Base-by-base conservation (phyloP, 805 yeast genomes). In the Candida pini region DNA sequence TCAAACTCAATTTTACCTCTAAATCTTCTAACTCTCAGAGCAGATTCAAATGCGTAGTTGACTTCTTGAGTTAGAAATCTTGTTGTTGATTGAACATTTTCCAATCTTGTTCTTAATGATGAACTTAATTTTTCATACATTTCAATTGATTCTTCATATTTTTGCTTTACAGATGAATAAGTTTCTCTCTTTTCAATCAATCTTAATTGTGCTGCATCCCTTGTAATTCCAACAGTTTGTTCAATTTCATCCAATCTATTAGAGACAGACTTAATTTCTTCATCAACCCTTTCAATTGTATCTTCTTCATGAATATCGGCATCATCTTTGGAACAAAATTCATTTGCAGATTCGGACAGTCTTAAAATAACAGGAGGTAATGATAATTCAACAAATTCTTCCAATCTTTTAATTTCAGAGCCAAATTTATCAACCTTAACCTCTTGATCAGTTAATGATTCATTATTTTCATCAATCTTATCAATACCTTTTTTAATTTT, bases 1-100 rank as follows among this genome's bases (percentile, higher is more conserved):
- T 81, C 81, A 53, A 90, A 80, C 12, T 67, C 67, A 28, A 92
- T 66, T 33, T 69, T 66, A 9, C 97, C 97, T 6, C 71, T 67
- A 54, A 83, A 88, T 4, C 83, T 82, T 58, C 97, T 68, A 27
- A 73, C 62, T 30, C 68, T 71, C 43, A 84, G 57, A 0, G 87
- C 74, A 27, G 67, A 62, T 40, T 74, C 76, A 54, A 84, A 84
- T 35, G 69, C 76, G 22, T 60, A 45, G 39, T 71, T 72, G 14
- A 78, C 81, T 22, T 63, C 71, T 23, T 60, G 53, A 36, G 73
- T 71, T 2, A 73, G 60, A 18, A 64, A 42, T 35, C 60, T 48
- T 34, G 67, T 52, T 30, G 71, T 54, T 31, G 62, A 51, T 32
- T 58, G 58, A 38, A 73, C 63, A 21, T 70, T 64, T 20, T 58